Base-by-base conservation (phyloP, 2,329 filamentous ascomycete species). In the Exophiala lecanii-corni region DNA sequence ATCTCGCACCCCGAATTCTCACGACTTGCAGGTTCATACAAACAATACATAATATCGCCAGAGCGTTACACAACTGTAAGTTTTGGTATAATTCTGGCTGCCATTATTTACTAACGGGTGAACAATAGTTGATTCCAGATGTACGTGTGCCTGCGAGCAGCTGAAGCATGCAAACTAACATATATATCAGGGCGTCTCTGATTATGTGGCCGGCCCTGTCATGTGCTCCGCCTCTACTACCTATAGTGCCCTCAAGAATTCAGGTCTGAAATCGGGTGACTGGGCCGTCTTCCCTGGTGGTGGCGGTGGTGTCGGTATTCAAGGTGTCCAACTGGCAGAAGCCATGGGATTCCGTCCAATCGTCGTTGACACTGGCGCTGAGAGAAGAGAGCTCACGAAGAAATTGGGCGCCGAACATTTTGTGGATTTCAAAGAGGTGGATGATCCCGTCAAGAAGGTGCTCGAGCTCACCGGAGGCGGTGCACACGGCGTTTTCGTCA, bases 221-320 rank as follows among this genome's bases (percentile, higher is more conserved):
- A 79, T 81, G 74, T 81, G 78, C 61, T 70, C 65, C 32, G 75
- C 73, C 0, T 72, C 69, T 5, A 81, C 78, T 1, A 75, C 79
- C 47, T 77, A 80, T 57, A 69, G 73, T 2, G 73, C 75, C 2
- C 62, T 81, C 37, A 66, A 71, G 9, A 71, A 76, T 30, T 73
- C 71, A 0, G 66, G 63, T 2, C 60, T 78, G 3, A 63, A 63
- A 43, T 62, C 75, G 0, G 73, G 75, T 7, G 63, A 78, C 37
- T 79, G 72, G 72, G 72, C 73, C 1, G 69, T 73, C 12, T 75
- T 78, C 49, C 72, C 73, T 3, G 74, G 74, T 12, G 73, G 72
- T 1, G 76, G 76, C 6, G 73, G 73, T 26, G 76, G 72, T 12
- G 72, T 79, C 3, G 76, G 76, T 3, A 73, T 78, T 45, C 75